Evolutionary conservation across 2,329 filamentous ascomycete genomes (phyloP).

Genomic region (Eurotiales sp.): DNA sequence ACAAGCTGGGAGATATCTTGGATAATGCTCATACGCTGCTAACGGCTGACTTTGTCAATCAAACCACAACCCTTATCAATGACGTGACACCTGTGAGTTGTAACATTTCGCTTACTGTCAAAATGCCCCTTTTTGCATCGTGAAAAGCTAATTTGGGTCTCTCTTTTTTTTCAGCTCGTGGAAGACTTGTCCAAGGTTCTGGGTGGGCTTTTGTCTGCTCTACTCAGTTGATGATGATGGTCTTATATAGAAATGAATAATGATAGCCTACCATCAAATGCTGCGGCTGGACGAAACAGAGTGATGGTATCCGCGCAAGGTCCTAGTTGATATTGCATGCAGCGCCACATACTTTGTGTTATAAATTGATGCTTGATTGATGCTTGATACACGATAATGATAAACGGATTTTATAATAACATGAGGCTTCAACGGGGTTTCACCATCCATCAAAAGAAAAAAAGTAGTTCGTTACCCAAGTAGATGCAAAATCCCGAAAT

Average conservation of each 20-base stretch:
- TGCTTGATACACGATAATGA: background rate
- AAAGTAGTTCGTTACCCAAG: no score
- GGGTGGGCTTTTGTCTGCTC: constrained; percentile 12
- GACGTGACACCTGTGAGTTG: constrained; percentile 32
- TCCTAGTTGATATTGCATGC: background rate
- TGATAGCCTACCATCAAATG: no score
- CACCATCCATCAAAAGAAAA: background rate
- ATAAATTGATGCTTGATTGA: background rate
- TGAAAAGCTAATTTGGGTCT: background rate
- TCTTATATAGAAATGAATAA: no score
- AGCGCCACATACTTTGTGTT: no score
- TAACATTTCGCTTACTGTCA: background rate
- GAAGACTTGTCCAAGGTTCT: constrained; percentile 23
- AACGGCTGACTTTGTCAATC: constrained; percentile 25
- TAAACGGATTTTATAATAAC: background rate
- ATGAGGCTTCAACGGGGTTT: no score
- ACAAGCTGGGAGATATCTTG: constrained; percentile 24
- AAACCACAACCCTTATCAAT: constrained; percentile 28
- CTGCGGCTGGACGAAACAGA: no score
- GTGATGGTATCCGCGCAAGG: background rate
- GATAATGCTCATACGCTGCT: constrained; percentile 24
- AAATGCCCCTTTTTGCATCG: background rate
- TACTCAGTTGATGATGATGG: constrained; percentile 2
- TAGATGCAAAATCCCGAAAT: background rate
- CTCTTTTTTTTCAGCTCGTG: constrained; percentile 28